A percentile compares a stretch with the other conserved stretches of the same genome.
Conservation (phyloP, 164 flowering plant species). For the Piper longum region DNA sequence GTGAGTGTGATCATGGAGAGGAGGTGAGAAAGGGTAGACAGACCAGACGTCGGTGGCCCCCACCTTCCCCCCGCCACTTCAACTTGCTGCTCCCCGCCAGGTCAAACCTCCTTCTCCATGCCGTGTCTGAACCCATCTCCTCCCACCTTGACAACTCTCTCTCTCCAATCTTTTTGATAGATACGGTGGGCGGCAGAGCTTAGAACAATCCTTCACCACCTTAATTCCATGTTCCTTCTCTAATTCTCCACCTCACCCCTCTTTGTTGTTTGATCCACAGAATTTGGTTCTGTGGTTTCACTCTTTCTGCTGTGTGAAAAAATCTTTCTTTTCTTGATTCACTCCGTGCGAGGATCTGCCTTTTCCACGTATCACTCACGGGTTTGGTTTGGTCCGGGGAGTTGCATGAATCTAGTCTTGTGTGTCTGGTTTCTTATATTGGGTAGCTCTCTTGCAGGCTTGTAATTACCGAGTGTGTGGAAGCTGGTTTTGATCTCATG, state of each 20-base stretch:
- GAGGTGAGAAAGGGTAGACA: too few species aligned
- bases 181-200: too few species aligned
- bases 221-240: too few species aligned
- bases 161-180: neutral
- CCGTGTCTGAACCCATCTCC: neutral
- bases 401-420: neutral
- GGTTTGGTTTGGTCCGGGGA: neutral
- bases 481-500: slow-evolving; percentile 17
- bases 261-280: neutral
- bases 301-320: neutral
- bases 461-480: neutral
- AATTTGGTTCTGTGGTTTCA: neutral
- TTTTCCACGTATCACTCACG: neutral
- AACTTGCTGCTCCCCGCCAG: neutral
- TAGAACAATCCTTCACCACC: too few species aligned
- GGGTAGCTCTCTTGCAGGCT: neutral
- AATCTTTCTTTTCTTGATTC: neutral
- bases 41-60: too few species aligned
- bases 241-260: too few species aligned
- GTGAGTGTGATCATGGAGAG: too few species aligned
- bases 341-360: neutral
- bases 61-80: neutral
- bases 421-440: neutral
- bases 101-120: slow-evolving; percentile 1
- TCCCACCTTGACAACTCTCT: neutral